Base-by-base conservation (phyloP, 1,139 yeast genomes). In the Suhomyces wounanorum region DNA sequence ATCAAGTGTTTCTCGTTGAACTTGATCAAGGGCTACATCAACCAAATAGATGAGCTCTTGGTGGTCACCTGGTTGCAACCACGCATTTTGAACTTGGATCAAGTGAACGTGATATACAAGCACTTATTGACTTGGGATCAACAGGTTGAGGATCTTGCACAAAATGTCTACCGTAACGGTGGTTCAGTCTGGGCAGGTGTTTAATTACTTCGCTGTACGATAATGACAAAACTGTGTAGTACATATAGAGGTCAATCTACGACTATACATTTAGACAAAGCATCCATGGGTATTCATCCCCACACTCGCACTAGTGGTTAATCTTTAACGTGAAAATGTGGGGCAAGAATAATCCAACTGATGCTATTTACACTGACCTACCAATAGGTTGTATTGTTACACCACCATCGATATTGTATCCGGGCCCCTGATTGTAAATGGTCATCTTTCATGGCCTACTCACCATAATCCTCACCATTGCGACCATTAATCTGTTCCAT, bases 1-100 rank as follows among this genome's bases (percentile, higher is more conserved):
- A 94, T 95, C 85, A 89, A 89, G 73, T 94, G 97, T 44, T 83
- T 95, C 56, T 84, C 95, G 52, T 75, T 94, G 55, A 89, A 89
- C 17, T 78, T 95, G 59, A 80, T 94, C 60, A 83, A 84, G 68
- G 99, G 99, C 9, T 78, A 82, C 49, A 94, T 94, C 61, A 96
- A 94, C 66, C 96, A 94, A 72, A 90, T 91, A 45, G 82, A 83
- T 50, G 82, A 86, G 65, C 72, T 85, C 11, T 89, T 94, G 55
- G 83, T 87, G 28, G 85, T 94, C 49, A 84, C 89, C 21, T 94
- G 99, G 98, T 85, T 92, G 55, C 98, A 94, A 73, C 98, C 99
- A 50, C 81, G 98, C 63, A 89, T 91, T 50, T 85, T 94, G 78
- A 89, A 89, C 64, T 79, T 77, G 60, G 82, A 81, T 45, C 98